Base-by-base conservation (phyloP, 2,329 filamentous ascomycete species). In the Neonectria neomacrospora region DNA sequence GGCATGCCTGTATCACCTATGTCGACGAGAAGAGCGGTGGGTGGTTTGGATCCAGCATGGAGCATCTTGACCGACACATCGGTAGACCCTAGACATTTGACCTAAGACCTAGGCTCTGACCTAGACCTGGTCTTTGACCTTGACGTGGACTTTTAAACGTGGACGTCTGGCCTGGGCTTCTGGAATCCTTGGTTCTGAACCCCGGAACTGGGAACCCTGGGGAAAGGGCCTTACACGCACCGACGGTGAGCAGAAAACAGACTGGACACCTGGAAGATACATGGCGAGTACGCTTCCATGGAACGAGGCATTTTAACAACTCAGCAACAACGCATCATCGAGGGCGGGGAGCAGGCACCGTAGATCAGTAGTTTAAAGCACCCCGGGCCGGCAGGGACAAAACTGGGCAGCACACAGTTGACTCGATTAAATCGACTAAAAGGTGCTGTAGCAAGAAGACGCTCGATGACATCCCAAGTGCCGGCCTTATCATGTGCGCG, bases 21-120 rank as follows among this genome's bases (percentile, higher is more conserved):
- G 37, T 11, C 3, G 37, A 10, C 37, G n/a, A 37, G 34, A 41
- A 41, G n/a, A 41, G 37, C 37, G 37, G 37, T 41, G 37, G 37
- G n/a, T 41, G n/a, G 37, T 37, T 8, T 34, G 6, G 16, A 4
- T 14, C 14, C 23, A 30, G 23, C 7, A 42, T 42, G 34, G 34
- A 54, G 32, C 39, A 52, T 42, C 41, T 48, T 54, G 57, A 48
- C 57, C 50, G 57, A 54, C 57, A 48, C 50, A 54, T 48, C 22
- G 56, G 50, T 18, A 18, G 37, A 41, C 37, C 26, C 12, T 20
- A 26, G 47, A 39, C 16, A n/a, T n/a, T n/a, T n/a, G n/a, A n/a
- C n/a, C n/a, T n/a, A n/a, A n/a, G n/a, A n/a, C n/a, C n/a, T n/a
- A n/a, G n/a, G n/a, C n/a, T n/a, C n/a, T n/a, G n/a, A n/a, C n/a